phyloP scores from a whole-genome alignment of 805 yeast genomes.

The Saturnispora sanitii region DNA sequence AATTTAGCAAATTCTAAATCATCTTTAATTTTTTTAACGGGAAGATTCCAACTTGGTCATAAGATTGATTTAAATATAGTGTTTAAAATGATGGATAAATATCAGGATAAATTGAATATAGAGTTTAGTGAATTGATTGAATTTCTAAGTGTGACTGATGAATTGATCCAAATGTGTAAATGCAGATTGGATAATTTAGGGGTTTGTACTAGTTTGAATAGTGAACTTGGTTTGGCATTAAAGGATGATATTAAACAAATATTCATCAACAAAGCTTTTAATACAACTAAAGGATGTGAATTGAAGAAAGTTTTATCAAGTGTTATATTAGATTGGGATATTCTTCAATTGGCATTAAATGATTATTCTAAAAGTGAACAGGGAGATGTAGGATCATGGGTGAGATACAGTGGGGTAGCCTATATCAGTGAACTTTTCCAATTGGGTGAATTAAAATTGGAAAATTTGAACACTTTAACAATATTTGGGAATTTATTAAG shows the following conservation, averaged over 20 bases:
- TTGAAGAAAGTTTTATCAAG: neutral
- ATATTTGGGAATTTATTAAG: neutral
- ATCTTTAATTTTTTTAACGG: neutral
- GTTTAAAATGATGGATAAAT: neutral
- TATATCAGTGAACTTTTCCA: too few species aligned
- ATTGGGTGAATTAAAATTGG: too few species aligned
- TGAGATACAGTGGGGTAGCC: slow-evolving; percentile 31
- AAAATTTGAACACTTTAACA: too few species aligned
- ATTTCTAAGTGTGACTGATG: neutral
- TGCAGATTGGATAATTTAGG: neutral
- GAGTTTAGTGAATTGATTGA: neutral
- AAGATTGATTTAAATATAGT: neutral
- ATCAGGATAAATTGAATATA: neutral
- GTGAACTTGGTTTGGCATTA: neutral
- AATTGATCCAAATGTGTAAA: neutral
- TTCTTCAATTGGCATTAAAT: slow-evolving; percentile 30
- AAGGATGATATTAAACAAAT: neutral
- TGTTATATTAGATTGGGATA: neutral
- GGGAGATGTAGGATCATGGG: slow-evolving; percentile 87
- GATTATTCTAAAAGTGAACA: slow-evolving; percentile 73
- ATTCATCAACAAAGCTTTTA: neutral
- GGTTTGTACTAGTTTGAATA: neutral
- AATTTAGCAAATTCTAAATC: neutral
- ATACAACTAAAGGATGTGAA: neutral
- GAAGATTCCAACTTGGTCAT: neutral